These are phyloP conservation scores for Penicillium samsonianum DNA, from an alignment of 495 filamentous ascomycete species.

Conservation along the genomic window DNA sequence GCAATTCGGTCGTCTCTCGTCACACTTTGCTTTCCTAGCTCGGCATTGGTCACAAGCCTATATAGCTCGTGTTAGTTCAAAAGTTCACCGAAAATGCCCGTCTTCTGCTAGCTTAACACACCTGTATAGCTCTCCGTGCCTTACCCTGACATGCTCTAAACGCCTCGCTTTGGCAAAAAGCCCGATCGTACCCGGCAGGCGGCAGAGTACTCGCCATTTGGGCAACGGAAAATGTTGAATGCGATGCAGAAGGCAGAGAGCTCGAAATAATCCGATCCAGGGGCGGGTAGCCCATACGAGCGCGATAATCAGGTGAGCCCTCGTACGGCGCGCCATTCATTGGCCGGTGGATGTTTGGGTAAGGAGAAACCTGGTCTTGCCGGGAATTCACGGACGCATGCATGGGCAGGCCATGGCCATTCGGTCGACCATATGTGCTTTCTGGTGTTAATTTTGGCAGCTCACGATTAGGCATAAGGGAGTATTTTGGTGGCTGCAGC, in stretches of 20 bases:
- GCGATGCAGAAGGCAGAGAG: slow-evolving; percentile 26
- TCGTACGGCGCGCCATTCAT: slow-evolving; percentile 44
- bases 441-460: slow-evolving; percentile 43
- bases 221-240: slow-evolving; percentile 33
- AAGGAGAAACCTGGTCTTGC: slow-evolving; percentile 27
- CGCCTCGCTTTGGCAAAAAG: slow-evolving; percentile 35
- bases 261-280: slow-evolving; percentile 30
- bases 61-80: slow-evolving; percentile 10
- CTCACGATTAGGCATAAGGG: slow-evolving; percentile 38
- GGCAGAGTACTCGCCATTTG: slow-evolving; percentile 28
- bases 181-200: slow-evolving; percentile 31
- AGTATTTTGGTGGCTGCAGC: slow-evolving; percentile 30
- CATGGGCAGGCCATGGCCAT: slow-evolving; percentile 33
- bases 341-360: slow-evolving; percentile 30
- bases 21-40: slow-evolving; percentile 63
- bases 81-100: neutral
- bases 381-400: too few species aligned
- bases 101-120: slow-evolving; percentile 19
- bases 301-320: slow-evolving; percentile 38
- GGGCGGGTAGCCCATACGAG: slow-evolving; percentile 38
- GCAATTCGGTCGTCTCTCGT: slow-evolving; percentile 60
- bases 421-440: slow-evolving; percentile 39
- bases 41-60: slow-evolving; percentile 65
- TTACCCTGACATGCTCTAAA: slow-evolving; percentile 44
- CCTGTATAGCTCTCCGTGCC: slow-evolving; percentile 45